Evolutionary conservation across 306 rosid genomes (phyloP).

Genomic region (Amphicarpaea edgeworthii): DNA sequence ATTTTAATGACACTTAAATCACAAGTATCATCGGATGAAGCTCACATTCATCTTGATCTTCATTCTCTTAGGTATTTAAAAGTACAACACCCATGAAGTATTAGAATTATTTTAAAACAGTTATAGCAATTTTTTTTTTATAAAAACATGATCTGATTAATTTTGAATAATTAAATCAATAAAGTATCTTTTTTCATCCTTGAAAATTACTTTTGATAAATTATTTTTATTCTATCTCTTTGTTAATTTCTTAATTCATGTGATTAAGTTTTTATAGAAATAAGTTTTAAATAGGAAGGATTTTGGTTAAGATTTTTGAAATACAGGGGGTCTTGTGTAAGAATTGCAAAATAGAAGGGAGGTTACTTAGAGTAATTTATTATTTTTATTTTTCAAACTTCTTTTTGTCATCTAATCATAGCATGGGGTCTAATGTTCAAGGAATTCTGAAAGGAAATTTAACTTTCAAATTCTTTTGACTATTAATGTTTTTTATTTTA

Average conservation of each 20-base stretch:
- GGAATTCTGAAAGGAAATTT: constrained; percentile 67
- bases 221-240: not conserved
- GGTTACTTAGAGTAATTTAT: not conserved
- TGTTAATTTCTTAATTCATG: not conserved
- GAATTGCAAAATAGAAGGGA: not conserved
- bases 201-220: not conserved
- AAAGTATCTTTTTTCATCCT: not conserved
- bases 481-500: not conserved
- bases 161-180: not conserved
- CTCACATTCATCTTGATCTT: constrained; percentile 97
- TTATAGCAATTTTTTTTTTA: not conserved
- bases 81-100: not conserved
- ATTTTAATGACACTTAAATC: constrained; percentile 81
- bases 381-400: not conserved
- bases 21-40: constrained; percentile 94
- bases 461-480: constrained; percentile 60
- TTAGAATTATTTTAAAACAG: not conserved
- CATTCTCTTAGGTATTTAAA: constrained; percentile 83
- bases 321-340: not conserved
- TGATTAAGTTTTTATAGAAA: not conserved
- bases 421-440: constrained; percentile 45
- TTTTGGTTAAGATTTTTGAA: not conserved
- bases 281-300: not conserved
- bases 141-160: not conserved
- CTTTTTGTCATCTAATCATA: constrained; percentile 21